Percentiles rank a stretch among this genome's conserved stretches.
Evolutionary conservation across 441 rosid species (phyloP).

Genomic region (Erodium trifolium): DNA sequence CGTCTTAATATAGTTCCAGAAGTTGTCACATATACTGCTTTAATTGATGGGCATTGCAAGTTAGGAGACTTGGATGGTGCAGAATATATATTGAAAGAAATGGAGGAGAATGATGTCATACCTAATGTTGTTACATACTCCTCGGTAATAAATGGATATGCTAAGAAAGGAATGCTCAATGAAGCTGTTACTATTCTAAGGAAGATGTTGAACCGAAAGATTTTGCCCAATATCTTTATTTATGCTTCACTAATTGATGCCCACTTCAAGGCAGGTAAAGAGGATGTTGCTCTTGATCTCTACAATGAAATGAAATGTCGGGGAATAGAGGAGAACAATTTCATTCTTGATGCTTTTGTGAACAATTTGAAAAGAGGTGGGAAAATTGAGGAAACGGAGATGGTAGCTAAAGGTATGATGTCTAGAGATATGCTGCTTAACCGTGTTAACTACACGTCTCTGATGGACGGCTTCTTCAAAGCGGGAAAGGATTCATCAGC

Average conservation of each 20-base stretch:
- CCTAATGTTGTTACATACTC: constrained; percentile 63
- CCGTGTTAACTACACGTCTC: constrained; percentile 78
- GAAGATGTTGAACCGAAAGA: constrained; percentile 42
- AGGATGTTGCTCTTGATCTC: constrained; percentile 46
- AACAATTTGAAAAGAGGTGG: constrained; percentile 60
- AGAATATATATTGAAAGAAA: constrained; percentile 44
- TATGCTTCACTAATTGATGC: constrained; percentile 69
- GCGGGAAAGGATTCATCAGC: constrained; percentile 65
- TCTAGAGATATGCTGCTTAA: constrained; percentile 58
- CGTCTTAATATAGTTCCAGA: constrained; percentile 50
- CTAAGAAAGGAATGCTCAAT: constrained; percentile 67
- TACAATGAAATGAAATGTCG: constrained; percentile 51
- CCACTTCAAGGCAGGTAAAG: constrained; percentile 54
- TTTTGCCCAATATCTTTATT: constrained; percentile 48
- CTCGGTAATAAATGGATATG: constrained; percentile 58
- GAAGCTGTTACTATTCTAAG: constrained; percentile 47
- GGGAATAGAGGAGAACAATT: constrained; percentile 55
- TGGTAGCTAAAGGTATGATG: constrained; percentile 38
- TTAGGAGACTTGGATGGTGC: constrained; percentile 52
- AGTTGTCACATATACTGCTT: constrained; percentile 48
- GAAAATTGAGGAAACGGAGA: constrained; percentile 49
- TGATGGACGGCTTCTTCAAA: constrained; percentile 84
- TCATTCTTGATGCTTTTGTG: constrained; percentile 52
- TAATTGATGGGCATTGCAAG: constrained; percentile 71
- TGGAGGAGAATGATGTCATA: constrained; percentile 42